A percentile compares a stretch with the other conserved stretches of the same genome.
Evolutionary conservation across 768 basidiomycete genomes (phyloP).

Genomic region (Boletus edulis): DNA sequence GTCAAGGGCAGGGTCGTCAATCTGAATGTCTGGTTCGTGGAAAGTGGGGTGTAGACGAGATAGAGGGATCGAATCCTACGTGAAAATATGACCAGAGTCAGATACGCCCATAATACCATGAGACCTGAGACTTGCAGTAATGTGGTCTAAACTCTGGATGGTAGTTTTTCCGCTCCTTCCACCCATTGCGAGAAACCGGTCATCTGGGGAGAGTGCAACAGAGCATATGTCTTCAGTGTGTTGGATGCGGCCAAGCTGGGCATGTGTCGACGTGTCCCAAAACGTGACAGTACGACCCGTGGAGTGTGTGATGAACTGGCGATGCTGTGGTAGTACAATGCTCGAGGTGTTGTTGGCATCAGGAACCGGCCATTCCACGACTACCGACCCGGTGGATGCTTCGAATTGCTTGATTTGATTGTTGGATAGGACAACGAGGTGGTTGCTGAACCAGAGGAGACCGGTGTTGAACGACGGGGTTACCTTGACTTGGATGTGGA

Average conservation of each 20-base stretch:
- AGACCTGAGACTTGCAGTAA: neutral
- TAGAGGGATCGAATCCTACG: neutral
- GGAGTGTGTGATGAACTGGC: neutral
- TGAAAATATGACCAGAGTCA: neutral
- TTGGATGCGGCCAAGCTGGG: neutral
- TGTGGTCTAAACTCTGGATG: neutral
- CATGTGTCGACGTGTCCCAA: neutral
- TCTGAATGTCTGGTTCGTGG: neutral
- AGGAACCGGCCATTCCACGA: neutral
- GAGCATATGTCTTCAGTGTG: neutral
- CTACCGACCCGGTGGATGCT: neutral
- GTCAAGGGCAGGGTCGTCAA: neutral
- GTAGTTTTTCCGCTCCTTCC: neutral
- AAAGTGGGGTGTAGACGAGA: neutral
- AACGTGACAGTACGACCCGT: neutral
- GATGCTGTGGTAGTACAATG: neutral
- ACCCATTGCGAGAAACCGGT: neutral
- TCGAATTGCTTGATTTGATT: neutral
- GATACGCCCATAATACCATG: no score
- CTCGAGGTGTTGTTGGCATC: neutral
- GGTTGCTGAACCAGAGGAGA: slow-evolving; percentile 3
- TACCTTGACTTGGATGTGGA: neutral
- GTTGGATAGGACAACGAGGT: neutral
- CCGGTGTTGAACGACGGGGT: neutral
- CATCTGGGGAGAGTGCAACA: neutral